Evolutionary conservation across 768 basidiomycete species (phyloP).

Genomic region (Lanmaoa rubissima): DNA sequence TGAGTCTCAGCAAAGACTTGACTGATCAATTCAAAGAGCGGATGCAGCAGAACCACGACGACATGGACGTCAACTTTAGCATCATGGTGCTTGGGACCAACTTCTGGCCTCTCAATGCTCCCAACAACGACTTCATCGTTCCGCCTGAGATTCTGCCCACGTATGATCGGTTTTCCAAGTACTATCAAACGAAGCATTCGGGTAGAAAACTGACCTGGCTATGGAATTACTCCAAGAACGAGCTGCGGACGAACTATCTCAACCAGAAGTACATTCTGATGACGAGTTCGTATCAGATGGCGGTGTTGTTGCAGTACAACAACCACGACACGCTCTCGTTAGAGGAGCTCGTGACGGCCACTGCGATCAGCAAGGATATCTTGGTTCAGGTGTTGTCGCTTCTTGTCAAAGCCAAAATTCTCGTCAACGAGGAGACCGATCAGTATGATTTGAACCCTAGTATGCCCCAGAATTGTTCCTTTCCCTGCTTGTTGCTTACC

Average conservation of each 20-base stretch:
- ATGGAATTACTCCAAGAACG: conserved; percentile 98
- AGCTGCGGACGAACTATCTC: conserved; percentile 89
- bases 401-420: conserved; percentile 85
- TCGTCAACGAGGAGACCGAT: conserved; percentile 84
- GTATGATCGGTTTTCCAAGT: conserved; percentile 88
- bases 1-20: conserved; percentile 92
- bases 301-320: conserved; percentile 94
- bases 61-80: conserved; percentile 86
- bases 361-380: conserved; percentile 76
- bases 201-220: conserved; percentile 97
- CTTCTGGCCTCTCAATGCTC: conserved; percentile 91
- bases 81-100: conserved; percentile 94
- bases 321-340: conserved; percentile 81
- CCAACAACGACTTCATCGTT: conserved; percentile 82
- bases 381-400: conserved; percentile 61
- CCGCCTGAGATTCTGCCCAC: conserved; percentile 84
- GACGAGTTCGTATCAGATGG: conserved; percentile 94
- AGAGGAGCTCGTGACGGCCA: conserved; percentile 76
- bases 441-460: conserved; percentile 91
- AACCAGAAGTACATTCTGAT: conserved; percentile 95
- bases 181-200: conserved; percentile 91
- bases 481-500: not conserved
- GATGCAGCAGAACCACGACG: conserved; percentile 83
- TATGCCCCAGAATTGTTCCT: conserved; percentile 24
- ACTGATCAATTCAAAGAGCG: conserved; percentile 94